These are phyloP conservation scores for Pseudotulostoma volvatum DNA, from an alignment of 495 filamentous ascomycete species.

Conservation along the genomic window DNA sequence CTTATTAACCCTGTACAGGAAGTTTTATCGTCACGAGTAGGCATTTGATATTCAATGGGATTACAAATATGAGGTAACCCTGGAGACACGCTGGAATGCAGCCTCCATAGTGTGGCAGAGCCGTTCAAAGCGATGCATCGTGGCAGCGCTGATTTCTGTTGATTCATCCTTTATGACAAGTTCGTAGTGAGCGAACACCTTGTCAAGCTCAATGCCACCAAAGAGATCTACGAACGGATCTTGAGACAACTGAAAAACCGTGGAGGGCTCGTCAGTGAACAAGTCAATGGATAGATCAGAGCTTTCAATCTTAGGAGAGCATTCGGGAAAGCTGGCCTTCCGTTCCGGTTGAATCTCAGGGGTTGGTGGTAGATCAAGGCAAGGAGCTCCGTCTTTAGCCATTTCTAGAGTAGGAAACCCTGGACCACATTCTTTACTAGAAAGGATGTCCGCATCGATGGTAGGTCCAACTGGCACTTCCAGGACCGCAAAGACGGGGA, in stretches of 20 bases:
- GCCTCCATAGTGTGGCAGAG: constrained; percentile 35
- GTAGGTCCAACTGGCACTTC: constrained; percentile 54
- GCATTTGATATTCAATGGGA: too few species aligned
- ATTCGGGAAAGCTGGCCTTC: constrained; percentile 17
- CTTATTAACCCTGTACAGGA: too few species aligned
- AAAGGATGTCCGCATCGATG: constrained; percentile 43
- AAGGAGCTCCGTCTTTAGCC: constrained; percentile 34
- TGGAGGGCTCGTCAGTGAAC: constrained; percentile 29
- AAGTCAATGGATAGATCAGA: constrained; percentile 43
- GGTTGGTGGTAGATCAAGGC: constrained; percentile 28
- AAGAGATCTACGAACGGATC: constrained; percentile 26
- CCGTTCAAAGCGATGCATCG: constrained; percentile 23
- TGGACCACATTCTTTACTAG: constrained; percentile 45
- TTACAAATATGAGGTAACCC: constrained; percentile 30
- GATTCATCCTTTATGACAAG: constrained; percentile 42
- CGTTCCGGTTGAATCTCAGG: constrained; percentile 15
- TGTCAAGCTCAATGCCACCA: constrained; percentile 38
- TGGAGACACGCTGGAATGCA: constrained; percentile 31
- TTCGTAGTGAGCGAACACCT: constrained; percentile 39
- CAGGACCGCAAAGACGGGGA: constrained; percentile 65
- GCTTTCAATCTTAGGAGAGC: constrained; percentile 40
- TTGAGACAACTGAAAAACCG: constrained; percentile 9
- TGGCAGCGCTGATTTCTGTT: constrained; percentile 11
- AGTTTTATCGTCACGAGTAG: too few species aligned
- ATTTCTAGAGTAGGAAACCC: constrained; percentile 16